These are phyloP conservation scores for Gossypium sturtianum DNA, from an alignment of 345 rosid species.

Conservation along the genomic window DNA sequence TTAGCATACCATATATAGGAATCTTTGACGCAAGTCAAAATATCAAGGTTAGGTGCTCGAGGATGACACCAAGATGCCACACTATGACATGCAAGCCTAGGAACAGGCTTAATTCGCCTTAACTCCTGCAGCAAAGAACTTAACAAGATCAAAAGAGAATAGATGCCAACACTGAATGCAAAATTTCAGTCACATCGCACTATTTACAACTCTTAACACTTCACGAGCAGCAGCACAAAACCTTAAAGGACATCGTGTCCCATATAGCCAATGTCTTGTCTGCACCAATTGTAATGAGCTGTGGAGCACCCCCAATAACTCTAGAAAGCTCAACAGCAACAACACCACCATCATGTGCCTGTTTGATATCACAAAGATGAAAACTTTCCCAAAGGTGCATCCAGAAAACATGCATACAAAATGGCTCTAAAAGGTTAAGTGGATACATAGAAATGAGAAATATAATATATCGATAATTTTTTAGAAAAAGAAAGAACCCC, in stretches of 20 bases:
- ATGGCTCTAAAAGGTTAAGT: background rate
- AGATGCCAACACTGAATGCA: constrained; percentile 2
- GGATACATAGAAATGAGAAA: background rate
- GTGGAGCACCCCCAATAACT: constrained; percentile 94
- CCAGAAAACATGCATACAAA: background rate
- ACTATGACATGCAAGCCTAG: constrained; percentile 92
- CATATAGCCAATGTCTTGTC: constrained; percentile 97
- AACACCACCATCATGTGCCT: constrained; percentile 99
- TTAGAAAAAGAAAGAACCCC: background rate
- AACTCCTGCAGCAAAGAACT: constrained; percentile 57
- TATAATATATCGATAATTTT: background rate
- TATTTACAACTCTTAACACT: constrained; percentile 7
- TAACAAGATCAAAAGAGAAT: constrained; percentile 12
- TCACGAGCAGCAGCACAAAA: constrained; percentile 19
- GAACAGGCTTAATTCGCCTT: constrained; percentile 94
- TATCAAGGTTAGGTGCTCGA: constrained; percentile 97
- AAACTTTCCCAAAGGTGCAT: background rate
- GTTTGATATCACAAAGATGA: constrained; percentile 18
- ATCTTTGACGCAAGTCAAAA: constrained; percentile 93
- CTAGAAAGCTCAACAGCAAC: constrained; percentile 92
- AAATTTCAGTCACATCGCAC: constrained; percentile 9
- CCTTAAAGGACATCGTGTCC: constrained; percentile 99
- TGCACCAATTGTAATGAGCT: constrained; percentile 92
- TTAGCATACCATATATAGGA: constrained; percentile 83
- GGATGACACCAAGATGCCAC: constrained; percentile 99